These are phyloP conservation scores for Pugionium cornutum DNA, from an alignment of 345 rosid species.

Conservation along the genomic window DNA sequence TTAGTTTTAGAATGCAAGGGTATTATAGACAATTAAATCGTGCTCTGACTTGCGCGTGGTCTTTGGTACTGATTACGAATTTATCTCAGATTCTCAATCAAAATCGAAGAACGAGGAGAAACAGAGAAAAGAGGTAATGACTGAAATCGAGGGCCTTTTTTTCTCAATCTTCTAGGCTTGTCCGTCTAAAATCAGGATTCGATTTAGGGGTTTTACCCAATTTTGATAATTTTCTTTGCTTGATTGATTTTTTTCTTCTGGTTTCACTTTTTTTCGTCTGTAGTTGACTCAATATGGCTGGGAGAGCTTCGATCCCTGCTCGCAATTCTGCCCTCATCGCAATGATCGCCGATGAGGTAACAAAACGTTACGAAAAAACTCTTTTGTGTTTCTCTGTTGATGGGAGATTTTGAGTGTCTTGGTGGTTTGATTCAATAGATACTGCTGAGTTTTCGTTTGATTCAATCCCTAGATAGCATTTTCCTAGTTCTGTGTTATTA, in stretches of 20 bases:
- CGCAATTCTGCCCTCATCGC: conserved; percentile 69
- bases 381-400: too few species aligned
- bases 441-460: neutral
- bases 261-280: neutral
- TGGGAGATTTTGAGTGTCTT: neutral
- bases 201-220: neutral
- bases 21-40: neutral
- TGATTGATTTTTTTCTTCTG: conserved; percentile 23
- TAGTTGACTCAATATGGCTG: conserved; percentile 57
- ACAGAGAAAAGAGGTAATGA: conserved; percentile 33
- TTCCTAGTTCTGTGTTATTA: neutral
- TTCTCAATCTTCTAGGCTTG: neutral
- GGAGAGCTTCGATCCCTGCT: conserved; percentile 57
- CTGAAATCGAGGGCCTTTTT: conserved; percentile 6
- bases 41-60: neutral
- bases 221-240: conserved; percentile 1
- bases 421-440: neutral
- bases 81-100: conserved; percentile 4
- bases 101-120: conserved; percentile 23
- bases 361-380: neutral
- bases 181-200: conserved; percentile 18
- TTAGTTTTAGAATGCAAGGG: neutral
- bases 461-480: neutral
- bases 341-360: conserved; percentile 82
- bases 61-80: conserved; percentile 36